Evolutionary conservation across 352 stramenopile genomes (phyloP), one percentile per base, ranked within the genome.

Genomic region (Phytophthora rubi): DNA sequence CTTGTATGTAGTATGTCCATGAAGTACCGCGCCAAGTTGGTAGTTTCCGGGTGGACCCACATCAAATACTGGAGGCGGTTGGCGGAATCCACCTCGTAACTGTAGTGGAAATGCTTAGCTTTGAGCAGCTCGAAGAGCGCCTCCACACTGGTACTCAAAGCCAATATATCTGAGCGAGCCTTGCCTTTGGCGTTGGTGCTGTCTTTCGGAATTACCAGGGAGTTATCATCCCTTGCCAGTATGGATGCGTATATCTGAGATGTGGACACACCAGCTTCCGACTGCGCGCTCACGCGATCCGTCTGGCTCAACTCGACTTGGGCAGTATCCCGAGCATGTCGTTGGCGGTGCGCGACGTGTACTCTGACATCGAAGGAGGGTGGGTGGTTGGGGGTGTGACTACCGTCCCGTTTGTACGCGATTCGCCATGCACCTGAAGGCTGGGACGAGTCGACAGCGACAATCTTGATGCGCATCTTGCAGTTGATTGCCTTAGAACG

Each of bases 1-100:
- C 12, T 70, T 70, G 48, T 70, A 65, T 0, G 54, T 70, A 70
- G 5, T 5, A 70, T 15, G 8, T 48, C 48, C 56, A 70, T 57
- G 28, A 52, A 60, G 6, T 60, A 8, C 1, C n/a, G 54, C n/a
- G 54, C 33, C 1, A 65, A n/a, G 6, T 49, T 26, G 6, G 39
- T 52, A 1, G 48, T 70, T 16, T 59, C n/a, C 13, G 48, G 63
- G 49, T 61, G 56, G n/a, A 49, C 47, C 63, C 63, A 65, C 15
- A 70, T 26, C 6, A 70, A 52, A n/a, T 70, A 70, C 6, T 18
- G 59, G n/a, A 70, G 9, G 2, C 55, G 21, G 4, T 60, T 61
- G n/a, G 9, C 15, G 2, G 48, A 5, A 26, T 70, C 56, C 2
- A 13, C 21, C 8, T 64, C 54, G n/a, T 57, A 64, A 2, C 1